Evolutionary conservation across 345 rosid genomes (phyloP).

Genomic region (Turnera subulata): DNA sequence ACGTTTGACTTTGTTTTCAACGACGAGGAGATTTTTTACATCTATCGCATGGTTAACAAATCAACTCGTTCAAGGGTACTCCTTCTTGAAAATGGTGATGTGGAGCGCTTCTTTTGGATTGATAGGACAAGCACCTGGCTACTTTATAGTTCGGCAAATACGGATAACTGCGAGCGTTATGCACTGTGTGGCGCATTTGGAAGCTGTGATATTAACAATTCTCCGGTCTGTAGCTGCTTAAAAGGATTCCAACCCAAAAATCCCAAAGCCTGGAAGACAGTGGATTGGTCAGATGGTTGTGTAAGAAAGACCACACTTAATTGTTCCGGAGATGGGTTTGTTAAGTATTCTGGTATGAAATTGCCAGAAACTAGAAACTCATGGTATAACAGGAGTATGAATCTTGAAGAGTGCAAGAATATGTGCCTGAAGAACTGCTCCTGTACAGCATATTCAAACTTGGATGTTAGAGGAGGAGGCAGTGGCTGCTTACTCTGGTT

Average conservation of each 20-base stretch:
- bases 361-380: constrained; percentile 14
- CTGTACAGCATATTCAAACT: too few species aligned
- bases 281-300: constrained; percentile 12
- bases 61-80: constrained; percentile 16
- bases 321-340: constrained; percentile 13
- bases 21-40: constrained; percentile 15
- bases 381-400: constrained; percentile 5
- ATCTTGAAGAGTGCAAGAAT: constrained; percentile 7
- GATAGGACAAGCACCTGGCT: not conserved
- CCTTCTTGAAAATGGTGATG: constrained; percentile 7
- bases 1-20: constrained; percentile 13
- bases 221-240: too few species aligned
- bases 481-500: too few species aligned
- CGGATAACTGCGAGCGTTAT: constrained; percentile 26
- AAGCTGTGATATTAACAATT: constrained; percentile 19
- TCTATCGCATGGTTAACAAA: constrained; percentile 8
- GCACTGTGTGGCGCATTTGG: constrained; percentile 17
- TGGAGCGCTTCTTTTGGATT: constrained; percentile 10
- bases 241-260: constrained; percentile 6
- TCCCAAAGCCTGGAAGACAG: constrained; percentile 3
- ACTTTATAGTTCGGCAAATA: constrained; percentile 2
- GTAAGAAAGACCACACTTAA: constrained; percentile 7
- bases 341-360: constrained; percentile 6
- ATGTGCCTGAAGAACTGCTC: constrained; percentile 10
- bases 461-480: too few species aligned